Evolutionary conservation across 2,329 filamentous ascomycete genomes (phyloP).

Genomic region (Didymella lethalis): DNA sequence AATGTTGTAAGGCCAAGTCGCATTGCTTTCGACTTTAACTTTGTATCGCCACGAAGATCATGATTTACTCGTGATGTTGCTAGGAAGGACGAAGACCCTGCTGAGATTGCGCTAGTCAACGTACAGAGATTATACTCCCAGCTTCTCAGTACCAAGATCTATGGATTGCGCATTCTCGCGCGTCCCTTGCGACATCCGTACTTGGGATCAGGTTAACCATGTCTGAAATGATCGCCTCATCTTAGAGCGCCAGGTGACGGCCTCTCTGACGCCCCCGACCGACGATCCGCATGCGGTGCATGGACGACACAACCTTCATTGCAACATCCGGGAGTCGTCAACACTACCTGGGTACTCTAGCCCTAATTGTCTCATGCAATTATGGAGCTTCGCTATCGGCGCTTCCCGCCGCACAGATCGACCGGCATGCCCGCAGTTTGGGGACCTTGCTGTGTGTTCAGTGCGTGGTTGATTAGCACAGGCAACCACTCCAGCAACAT

Average conservation of each 20-base stretch:
- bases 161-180: constrained; percentile 21
- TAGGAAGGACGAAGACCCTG: not conserved
- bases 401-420: constrained; percentile 14
- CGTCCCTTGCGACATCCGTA: constrained; percentile 17
- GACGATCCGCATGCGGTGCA: constrained; percentile 4
- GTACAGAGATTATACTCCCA: not conserved
- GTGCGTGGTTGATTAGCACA: not conserved
- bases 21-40: not conserved
- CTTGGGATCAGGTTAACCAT: not conserved
- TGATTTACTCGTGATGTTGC: no score
- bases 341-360: not conserved
- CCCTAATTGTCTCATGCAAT: not conserved
- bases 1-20: not conserved
- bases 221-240: not conserved
- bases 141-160: not conserved
- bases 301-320: not conserved
- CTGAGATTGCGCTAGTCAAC: not conserved
- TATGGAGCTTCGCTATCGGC: constrained; percentile 8
- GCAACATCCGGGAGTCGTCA: constrained; percentile 1
- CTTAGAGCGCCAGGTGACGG: constrained; percentile 4
- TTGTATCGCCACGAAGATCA: not conserved
- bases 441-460: not conserved
- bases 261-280: not conserved
- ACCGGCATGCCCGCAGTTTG: constrained; percentile 8
- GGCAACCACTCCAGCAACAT: not conserved